Percentiles rank a stretch among this genome's conserved stretches.
phyloP scores from a whole-genome alignment of 176 grass and related monocot species.

The Miscanthus lutarioriparius region DNA sequence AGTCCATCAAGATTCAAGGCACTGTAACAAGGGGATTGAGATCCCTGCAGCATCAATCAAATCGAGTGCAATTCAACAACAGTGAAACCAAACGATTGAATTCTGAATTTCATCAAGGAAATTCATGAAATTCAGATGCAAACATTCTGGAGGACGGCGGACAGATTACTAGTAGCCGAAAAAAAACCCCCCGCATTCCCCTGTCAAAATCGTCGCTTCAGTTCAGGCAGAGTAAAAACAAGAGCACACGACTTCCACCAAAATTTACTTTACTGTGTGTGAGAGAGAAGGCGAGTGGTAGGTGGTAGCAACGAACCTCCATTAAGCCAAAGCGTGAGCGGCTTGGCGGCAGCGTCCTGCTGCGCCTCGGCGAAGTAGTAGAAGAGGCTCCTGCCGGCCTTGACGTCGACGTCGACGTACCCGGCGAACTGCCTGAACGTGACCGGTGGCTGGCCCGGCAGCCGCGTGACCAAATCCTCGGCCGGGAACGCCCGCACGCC shows the following conservation, averaged over 20 bases:
- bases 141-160: background rate
- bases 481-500: slow-evolving; percentile 42
- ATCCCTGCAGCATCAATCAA: background rate
- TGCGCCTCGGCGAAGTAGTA: slow-evolving; percentile 95
- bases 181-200: background rate
- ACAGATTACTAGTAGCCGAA: background rate
- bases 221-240: background rate
- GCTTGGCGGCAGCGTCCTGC: slow-evolving; percentile 55
- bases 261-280: background rate
- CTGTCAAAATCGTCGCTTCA: background rate
- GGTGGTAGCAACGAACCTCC: slow-evolving; percentile 46
- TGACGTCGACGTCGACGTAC: slow-evolving; percentile 74
- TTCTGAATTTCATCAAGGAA: background rate
- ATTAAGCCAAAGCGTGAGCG: slow-evolving; percentile 96
- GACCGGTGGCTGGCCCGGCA: slow-evolving; percentile 71
- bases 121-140: slow-evolving; percentile 11
- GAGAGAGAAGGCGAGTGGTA: background rate
- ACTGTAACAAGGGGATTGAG: background rate
- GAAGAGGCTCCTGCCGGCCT: slow-evolving; percentile 84
- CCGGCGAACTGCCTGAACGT: slow-evolving; percentile 89
- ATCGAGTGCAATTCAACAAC: background rate
- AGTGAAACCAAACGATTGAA: background rate
- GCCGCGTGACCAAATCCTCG: slow-evolving; percentile 72
- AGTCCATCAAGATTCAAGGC: slow-evolving; percentile 1
- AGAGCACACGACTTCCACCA: background rate